Percentiles rank a stretch among this genome's conserved stretches.
These are phyloP conservation scores for Candida argentea DNA, from an alignment of 805 yeast genomes.

Conservation along the genomic window DNA sequence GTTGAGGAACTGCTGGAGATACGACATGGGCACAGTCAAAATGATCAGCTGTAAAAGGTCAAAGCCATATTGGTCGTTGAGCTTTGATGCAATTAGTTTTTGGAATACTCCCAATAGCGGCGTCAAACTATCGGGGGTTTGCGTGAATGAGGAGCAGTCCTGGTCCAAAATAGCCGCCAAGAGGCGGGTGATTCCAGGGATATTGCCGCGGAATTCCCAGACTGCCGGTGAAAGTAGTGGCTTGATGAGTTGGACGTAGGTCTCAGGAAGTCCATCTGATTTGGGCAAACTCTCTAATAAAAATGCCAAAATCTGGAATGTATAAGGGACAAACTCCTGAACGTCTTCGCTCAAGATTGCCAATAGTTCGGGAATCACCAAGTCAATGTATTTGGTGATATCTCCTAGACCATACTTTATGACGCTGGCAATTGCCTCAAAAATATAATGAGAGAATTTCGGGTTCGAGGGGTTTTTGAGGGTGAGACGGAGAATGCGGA, in stretches of 20 bases:
- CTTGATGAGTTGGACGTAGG: constrained; percentile 55
- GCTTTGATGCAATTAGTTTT: constrained; percentile 75
- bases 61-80: constrained; percentile 74
- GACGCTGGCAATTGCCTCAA: constrained; percentile 78
- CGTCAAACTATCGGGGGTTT: constrained; percentile 29
- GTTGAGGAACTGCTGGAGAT: constrained; percentile 45
- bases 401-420: constrained; percentile 38
- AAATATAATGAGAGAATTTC: constrained; percentile 78
- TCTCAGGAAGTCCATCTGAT: constrained; percentile 44
- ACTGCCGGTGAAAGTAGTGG: constrained; percentile 84
- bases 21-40: constrained; percentile 39
- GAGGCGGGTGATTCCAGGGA: constrained; percentile 85
- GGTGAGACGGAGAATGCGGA: constrained; percentile 59
- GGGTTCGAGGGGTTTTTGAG: constrained; percentile 94
- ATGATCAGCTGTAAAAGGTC: constrained; percentile 71
- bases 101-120: constrained; percentile 96
- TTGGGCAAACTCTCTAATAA: constrained; percentile 54
- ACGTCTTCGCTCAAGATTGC: constrained; percentile 70
- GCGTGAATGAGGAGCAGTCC: constrained; percentile 29
- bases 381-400: constrained; percentile 28
- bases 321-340: constrained; percentile 89
- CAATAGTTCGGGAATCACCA: constrained; percentile 59
- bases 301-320: constrained; percentile 81
- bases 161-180: constrained; percentile 55
- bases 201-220: constrained; percentile 90